Conservation (phyloP, 805 yeast genomes). For the Candida chauliodis region DNA sequence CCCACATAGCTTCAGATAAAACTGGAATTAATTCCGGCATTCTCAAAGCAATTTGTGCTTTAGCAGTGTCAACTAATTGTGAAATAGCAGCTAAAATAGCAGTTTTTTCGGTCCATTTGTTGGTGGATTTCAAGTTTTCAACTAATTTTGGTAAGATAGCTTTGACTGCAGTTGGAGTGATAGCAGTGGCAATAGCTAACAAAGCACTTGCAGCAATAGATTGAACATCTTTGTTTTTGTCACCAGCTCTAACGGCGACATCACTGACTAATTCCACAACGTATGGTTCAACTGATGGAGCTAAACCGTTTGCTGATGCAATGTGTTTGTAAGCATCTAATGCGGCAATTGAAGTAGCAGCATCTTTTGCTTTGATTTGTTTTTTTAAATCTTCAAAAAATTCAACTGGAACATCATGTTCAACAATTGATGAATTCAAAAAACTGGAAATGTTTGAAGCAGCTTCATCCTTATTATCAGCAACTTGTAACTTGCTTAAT, state of each 20-base stretch:
- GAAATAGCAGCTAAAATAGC: slow-evolving; percentile 83
- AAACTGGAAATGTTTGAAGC: slow-evolving; percentile 88
- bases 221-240: slow-evolving; percentile 77
- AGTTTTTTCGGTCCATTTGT: slow-evolving; percentile 98
- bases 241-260: slow-evolving; percentile 80
- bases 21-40: slow-evolving; percentile 99
- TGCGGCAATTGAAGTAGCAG: slow-evolving; percentile 64
- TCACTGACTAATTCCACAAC: slow-evolving; percentile 72
- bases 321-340: slow-evolving; percentile 82
- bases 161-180: slow-evolving; percentile 94
- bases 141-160: slow-evolving; percentile 79
- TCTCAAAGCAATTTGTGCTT: slow-evolving; percentile 94
- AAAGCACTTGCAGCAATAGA: slow-evolving; percentile 74
- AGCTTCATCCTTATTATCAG: slow-evolving; percentile 83
- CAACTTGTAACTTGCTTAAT: slow-evolving; percentile 87
- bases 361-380: slow-evolving; percentile 79
- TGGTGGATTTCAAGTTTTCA: slow-evolving; percentile 60
- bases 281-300: slow-evolving; percentile 95
- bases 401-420: slow-evolving; percentile 93
- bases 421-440: slow-evolving; percentile 95
- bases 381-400: slow-evolving; percentile 76
- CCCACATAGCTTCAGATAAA: slow-evolving; percentile 99
- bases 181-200: slow-evolving; percentile 69
- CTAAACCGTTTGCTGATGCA: slow-evolving; percentile 71
- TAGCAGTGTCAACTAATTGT: slow-evolving; percentile 88